These are phyloP conservation scores for Plasmodium ovale DNA, from an alignment of 169 alveolate genomes.

Conservation along the genomic window DNA sequence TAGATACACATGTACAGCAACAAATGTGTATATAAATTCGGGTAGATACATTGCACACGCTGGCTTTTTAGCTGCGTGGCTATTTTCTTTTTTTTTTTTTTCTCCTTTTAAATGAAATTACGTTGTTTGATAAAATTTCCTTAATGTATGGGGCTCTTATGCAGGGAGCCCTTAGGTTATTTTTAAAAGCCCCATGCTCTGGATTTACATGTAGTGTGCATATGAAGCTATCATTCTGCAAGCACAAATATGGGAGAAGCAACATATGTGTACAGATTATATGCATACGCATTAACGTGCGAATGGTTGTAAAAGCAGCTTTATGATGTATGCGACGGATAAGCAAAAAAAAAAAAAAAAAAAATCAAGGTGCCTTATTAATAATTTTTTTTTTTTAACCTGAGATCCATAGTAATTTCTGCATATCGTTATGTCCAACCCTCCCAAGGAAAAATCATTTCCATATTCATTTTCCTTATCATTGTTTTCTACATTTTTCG, in stretches of 20 bases:
- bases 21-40: neutral
- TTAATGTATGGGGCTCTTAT: constrained; percentile 71
- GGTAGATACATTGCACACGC: neutral
- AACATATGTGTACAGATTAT: neutral
- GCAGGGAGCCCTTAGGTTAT: constrained; percentile 41
- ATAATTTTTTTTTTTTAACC: no score
- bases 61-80: neutral
- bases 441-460: constrained; percentile 60
- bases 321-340: no score
- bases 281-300: neutral
- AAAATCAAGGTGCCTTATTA: neutral
- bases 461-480: constrained; percentile 16
- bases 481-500: constrained; percentile 45
- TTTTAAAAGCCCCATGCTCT: constrained; percentile 21
- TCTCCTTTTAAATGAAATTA: constrained; percentile 3
- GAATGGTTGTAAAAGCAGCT: no score
- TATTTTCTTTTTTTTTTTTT: neutral
- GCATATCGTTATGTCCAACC: constrained; percentile 33
- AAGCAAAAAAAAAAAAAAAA: constrained; percentile 1
- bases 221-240: constrained; percentile 72
- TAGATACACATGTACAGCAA: neutral
- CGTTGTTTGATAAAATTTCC: constrained; percentile 42
- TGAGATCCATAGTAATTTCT: constrained; percentile 68
- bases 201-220: constrained; percentile 50
- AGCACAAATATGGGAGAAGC: neutral